Conservation (phyloP, 2,329 filamentous ascomycete species). For the Ophiostoma perfectum region DNA sequence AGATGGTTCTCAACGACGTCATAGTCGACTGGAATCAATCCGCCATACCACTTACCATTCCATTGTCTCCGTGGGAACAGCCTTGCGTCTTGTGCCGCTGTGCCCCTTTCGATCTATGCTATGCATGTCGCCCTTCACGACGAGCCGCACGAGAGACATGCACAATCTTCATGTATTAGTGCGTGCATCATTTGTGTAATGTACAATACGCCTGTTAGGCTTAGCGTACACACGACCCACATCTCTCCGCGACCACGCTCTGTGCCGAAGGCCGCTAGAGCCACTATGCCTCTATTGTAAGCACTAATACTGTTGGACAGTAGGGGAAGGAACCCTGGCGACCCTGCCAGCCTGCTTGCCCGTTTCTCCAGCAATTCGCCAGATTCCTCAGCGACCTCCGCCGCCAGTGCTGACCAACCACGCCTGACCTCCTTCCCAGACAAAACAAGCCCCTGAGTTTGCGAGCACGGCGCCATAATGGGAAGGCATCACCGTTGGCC, state of each 20-base stretch:
- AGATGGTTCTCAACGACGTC: neutral
- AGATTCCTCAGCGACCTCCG: conserved; percentile 17
- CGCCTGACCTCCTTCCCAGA: neutral
- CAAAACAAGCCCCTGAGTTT: neutral
- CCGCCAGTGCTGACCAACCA: neutral
- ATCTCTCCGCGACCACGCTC: conserved; percentile 15
- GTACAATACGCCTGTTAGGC: neutral
- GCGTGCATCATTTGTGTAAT: neutral
- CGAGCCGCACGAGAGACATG: neutral
- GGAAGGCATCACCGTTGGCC: neutral
- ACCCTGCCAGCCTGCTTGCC: neutral
- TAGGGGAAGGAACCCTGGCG: too few relatives aligned
- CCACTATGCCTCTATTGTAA: neutral
- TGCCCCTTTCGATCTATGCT: neutral
- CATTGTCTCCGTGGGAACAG: conserved; percentile 18
- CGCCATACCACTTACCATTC: neutral
- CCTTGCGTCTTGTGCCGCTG: neutral
- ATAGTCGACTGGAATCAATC: neutral
- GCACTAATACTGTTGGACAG: neutral
- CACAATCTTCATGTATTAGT: neutral
- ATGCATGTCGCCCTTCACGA: neutral
- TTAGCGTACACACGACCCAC: neutral
- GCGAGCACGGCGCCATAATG: neutral
- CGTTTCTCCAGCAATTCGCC: conserved; percentile 22
- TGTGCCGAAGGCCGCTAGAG: conserved; percentile 16